Base-by-base conservation (phyloP, 2,329 filamentous ascomycete species). In the Trichoderma gracile region DNA sequence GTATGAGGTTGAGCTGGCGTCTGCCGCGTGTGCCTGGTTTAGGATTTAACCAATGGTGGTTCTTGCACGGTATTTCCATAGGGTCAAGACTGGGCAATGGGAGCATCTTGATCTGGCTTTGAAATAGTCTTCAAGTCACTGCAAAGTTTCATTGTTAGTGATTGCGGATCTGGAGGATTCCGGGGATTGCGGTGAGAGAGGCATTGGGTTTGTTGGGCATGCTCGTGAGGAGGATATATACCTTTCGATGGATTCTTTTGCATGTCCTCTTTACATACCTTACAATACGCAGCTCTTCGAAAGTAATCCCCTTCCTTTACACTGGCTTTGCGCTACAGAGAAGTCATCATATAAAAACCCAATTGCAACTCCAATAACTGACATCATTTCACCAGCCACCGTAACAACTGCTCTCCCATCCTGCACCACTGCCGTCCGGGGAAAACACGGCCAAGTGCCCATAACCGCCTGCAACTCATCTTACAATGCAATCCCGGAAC, bases 1-100 rank as follows among this genome's bases (percentile, higher is more conserved):
- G 12, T 45, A 30, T 38, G 58, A 61, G 58, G 58, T 47, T 61
- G 47, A 61, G 58, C 2, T 61, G 58, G 58, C 47, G 15, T 53
- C 30, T 61, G 58, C 58, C 58, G 58, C 58, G 58, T 61, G 23
- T 19, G 3, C 58, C 47, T 33, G 19, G 57, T 43, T 38, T 21
- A 5, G 15, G 8, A 33, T 33, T 38, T 61, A 12, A 30, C 47
- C 58, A 61, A 61, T 61, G 15, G n/a, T 17, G 38, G 38, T 23
- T n/a, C n/a, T 47, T 47, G 47, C 47, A 52, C 21, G 4, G 5
- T 21, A 8, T 17, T 17, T 14, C 12, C 50, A 60, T 42, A 30
- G 7, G 33, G 21, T 30, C 38, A 3, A 33, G 3, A 30, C 8
- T 42, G 17, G 25, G n/a, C 33, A 10, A 42, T 15, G 38, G 17